Evolutionary conservation across 176 grass and related monocot species (phyloP), one percentile per base, ranked within the genome.

Genomic region (Lolium perenne): DNA sequence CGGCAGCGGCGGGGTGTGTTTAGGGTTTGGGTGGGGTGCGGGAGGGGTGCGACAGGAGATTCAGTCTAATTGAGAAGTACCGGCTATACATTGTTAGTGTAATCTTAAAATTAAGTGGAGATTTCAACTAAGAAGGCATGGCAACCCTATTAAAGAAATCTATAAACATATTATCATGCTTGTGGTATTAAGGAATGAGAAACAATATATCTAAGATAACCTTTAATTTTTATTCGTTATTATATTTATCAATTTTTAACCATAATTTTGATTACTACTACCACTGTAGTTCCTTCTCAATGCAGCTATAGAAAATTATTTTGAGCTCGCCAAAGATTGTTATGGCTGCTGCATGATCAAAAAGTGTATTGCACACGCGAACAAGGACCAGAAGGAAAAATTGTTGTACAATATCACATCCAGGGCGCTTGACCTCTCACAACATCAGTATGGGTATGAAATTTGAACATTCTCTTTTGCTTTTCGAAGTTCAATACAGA

Each of bases 321-420:
- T 91, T 86, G 89, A 97, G 46, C 86, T 97, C 74, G 92, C 95
- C 49, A 89, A 83, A 29, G 83, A 97, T 85, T 84, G 78, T 26
- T 91, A 94, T 79, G 95, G 95, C 47, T 97, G 95, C 80, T 97
- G 92, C 41, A 78, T 90, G 64, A 89, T 97, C 51, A 92, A 97
- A 81, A 94, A 94, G 67, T 91, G 91, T 54, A 91, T 97, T 50
- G 38, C 55, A 54, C 78, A 89, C 75, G 85, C 89, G 43, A 94
- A 88, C 25, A 86, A 87, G 59, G 82, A 90, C 7, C 71, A 88
- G 74, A 97, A 82, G 85, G 38, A 88, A 58, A 64, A 18, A 35
- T 68, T 97, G 21, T 61, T 94, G 63, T 81, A 85, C 73, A 84
- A 49, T 26, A 76, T 97, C 74, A 83, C 84, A 49, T 74, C 85